A percentile compares a stretch with the other conserved stretches of the same genome.
Evolutionary conservation across 352 stramenopile species (phyloP).

Genomic region (Pythium aquatile): DNA sequence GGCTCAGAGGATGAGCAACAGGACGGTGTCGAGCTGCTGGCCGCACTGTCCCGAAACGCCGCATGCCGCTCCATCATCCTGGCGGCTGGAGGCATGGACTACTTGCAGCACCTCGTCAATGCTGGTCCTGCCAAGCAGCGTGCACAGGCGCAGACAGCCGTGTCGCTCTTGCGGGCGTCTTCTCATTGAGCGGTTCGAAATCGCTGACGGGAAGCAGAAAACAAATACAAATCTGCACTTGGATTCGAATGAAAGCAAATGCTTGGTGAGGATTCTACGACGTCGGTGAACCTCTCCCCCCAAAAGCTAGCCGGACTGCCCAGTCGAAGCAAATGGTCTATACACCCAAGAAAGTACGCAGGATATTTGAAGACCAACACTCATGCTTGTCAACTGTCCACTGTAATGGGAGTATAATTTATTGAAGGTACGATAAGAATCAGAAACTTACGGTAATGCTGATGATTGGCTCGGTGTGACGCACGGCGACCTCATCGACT

Average conservation of each 20-base stretch:
- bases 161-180: background rate
- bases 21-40: background rate
- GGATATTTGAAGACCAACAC: conserved; percentile 6
- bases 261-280: too few species aligned
- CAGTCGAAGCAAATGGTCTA: too few species aligned
- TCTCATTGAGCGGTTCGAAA: background rate
- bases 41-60: background rate
- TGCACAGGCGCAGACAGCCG: background rate
- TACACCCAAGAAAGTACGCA: too few species aligned
- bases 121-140: background rate
- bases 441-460: background rate
- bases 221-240: too few species aligned
- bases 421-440: too few species aligned
- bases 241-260: too few species aligned
- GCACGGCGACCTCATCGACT: background rate
- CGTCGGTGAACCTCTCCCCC: too few species aligned
- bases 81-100: background rate
- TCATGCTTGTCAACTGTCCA: conserved; percentile 3
- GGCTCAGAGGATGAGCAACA: background rate
- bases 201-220: too few species aligned
- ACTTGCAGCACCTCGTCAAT: background rate
- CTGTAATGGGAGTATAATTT: too few species aligned
- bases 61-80: background rate
- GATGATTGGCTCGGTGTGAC: too few species aligned
- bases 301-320: too few species aligned